phyloP scores from a whole-genome alignment of 106 monocot genomes.

The Dioscorea dumetorum region DNA sequence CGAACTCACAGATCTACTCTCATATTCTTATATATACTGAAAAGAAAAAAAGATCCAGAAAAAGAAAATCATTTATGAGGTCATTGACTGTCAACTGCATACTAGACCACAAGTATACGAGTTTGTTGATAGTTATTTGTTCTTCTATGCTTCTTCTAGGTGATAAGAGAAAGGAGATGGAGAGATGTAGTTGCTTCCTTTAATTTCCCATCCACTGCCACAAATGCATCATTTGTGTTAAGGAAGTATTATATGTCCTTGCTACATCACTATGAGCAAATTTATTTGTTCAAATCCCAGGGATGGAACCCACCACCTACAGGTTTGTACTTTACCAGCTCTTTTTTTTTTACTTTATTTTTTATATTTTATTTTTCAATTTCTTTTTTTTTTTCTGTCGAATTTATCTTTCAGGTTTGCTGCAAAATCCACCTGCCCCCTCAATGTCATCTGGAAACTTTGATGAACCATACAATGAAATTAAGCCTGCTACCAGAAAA shows the following conservation, averaged over 20 bases:
- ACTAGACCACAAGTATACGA: neutral
- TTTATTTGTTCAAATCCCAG: conserved; percentile 66
- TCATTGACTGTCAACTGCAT: neutral
- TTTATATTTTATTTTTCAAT: neutral
- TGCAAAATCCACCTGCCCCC: conserved; percentile 1
- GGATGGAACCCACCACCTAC: conserved; percentile 35
- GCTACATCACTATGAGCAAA: conserved; percentile 74
- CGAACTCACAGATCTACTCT: neutral
- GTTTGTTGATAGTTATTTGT: neutral
- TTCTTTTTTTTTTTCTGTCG: neutral
- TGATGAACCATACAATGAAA: conserved; percentile 21
- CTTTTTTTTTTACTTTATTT: neutral
- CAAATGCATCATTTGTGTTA: conserved; percentile 94
- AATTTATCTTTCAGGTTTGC: conserved; percentile 10
- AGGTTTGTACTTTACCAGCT: conserved; percentile 17
- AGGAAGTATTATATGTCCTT: conserved; percentile 86
- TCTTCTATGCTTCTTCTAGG: conserved; percentile 23
- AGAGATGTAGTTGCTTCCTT: conserved; percentile 82
- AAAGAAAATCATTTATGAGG: neutral
- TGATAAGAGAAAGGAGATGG: conserved; percentile 70
- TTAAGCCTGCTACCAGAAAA: conserved; percentile 14
- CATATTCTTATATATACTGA: too few relatives aligned
- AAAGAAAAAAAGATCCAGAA: neutral
- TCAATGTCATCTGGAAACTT: conserved; percentile 16
- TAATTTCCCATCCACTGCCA: conserved; percentile 89